Conservation (phyloP, 208 protist genomes). For the Acanthamoeba sp. region DNA sequence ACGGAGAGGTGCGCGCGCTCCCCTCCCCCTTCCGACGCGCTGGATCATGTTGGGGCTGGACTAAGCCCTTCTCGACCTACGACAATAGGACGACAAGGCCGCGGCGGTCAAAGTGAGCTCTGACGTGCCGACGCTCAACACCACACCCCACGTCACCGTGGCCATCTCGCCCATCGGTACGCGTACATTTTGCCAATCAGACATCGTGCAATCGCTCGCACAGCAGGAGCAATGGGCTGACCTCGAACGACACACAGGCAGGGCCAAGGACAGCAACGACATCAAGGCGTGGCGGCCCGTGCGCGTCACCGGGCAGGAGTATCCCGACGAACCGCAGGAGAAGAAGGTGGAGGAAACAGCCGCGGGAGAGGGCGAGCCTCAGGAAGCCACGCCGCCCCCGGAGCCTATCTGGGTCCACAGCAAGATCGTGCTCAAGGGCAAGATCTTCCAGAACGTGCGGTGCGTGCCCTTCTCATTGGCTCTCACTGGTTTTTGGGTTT, state of each 20-base stretch:
- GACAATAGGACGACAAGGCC: not conserved
- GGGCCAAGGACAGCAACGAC: slow-evolving; percentile 25
- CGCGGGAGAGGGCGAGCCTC: not conserved
- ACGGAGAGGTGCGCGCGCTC: not conserved
- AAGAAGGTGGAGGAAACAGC: not conserved
- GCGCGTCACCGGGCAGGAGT: not conserved
- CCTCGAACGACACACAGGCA: not conserved
- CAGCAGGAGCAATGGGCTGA: not conserved
- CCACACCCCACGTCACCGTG: slow-evolving; percentile 28
- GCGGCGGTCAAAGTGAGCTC: not conserved
- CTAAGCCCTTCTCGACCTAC: no score
- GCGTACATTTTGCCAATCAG: not conserved
- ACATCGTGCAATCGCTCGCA: not conserved
- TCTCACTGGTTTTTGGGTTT: no score
- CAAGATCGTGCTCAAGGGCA: slow-evolving; percentile 33
- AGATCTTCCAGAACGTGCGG: slow-evolving; percentile 54
- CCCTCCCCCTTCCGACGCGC: no score
- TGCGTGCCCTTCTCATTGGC: not conserved
- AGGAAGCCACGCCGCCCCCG: not conserved
- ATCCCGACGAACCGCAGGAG: not conserved
- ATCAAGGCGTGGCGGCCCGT: slow-evolving; percentile 23
- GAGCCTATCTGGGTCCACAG: not conserved
- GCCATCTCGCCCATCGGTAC: slow-evolving; percentile 43
- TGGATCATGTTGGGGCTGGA: no score
- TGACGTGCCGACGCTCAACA: slow-evolving; percentile 43